Evolutionary conservation across 768 basidiomycete genomes (phyloP), one percentile per base, ranked within the genome.

Genomic region (Botryobasidium botryosum): DNA sequence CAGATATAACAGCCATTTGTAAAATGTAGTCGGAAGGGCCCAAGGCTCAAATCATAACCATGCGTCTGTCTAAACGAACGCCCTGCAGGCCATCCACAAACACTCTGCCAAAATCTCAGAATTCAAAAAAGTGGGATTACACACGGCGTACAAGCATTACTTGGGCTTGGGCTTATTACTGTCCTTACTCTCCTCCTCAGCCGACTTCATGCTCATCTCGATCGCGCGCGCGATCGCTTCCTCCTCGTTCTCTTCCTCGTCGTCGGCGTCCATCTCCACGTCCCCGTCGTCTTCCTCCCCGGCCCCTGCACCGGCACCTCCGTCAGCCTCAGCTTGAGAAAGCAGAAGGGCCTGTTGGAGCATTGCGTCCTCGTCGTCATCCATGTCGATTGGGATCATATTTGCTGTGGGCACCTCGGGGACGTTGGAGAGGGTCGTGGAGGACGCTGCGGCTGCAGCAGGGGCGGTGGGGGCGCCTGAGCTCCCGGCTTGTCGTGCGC

Each of bases 171-270:
- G 17, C 20, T 36, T 29, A 25, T 25, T 28, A 13, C 18, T 37
- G 21, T 51, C 40, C 37, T 49, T 40, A 6, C 69, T 60, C 32
- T 70, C 62, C 40, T 72, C 67, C 48, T 73, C 67, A 48, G 72
- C 67, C 39, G 68, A 67, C 56, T 77, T 70, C 83, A 92, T 80
- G 57, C 88, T 92, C 86, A 92, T 86, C 60, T 75, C 77, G 53
- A 94, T 96, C 12, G 92, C 94, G 37, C 75, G 67, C 37, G 79
- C 75, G 57, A 96, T 96, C 26, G 79, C 90, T 44, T 79, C 88
- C 52, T 94, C 91, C 55, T 91, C 86, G 48, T 74, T 63, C 6
- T 56, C 62, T 32, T 62, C 68, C 57, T 52, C 62, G 60, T 64
- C 55, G 26, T 62, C 66, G 37, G 64, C 68, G 28, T 75, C 75